phyloP scores from a whole-genome alignment of 139 green algal genomes.

The Chlamydomonas applanata region DNA sequence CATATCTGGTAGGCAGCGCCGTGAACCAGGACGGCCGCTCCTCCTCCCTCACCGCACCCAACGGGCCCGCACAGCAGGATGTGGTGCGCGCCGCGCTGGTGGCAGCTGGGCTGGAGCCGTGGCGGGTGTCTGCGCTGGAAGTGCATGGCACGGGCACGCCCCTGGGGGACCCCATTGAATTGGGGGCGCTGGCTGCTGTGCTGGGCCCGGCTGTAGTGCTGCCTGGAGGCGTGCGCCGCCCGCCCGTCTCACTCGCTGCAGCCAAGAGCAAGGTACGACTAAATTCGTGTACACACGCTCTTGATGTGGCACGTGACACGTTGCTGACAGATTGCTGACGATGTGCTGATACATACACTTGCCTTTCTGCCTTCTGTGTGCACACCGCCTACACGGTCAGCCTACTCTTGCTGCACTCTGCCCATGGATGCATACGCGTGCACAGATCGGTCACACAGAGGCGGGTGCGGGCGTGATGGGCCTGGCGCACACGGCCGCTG shows the following conservation, averaged over 20 bases:
- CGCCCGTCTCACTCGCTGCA: no score
- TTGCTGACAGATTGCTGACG: no score
- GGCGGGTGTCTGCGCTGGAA: neutral
- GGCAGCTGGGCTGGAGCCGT: constrained; percentile 9
- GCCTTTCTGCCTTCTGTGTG: no score
- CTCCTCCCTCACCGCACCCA: constrained; percentile 84
- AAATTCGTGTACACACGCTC: no score
- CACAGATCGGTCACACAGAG: constrained; percentile 82
- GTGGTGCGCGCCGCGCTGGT: constrained; percentile 54
- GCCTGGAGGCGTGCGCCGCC: no score
- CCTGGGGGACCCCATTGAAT: constrained; percentile 76
- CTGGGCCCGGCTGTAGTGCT: neutral
- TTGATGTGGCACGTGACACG: no score
- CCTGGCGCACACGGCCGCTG: constrained; percentile 48
- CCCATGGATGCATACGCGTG: constrained; percentile 51
- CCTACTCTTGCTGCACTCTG: constrained; percentile 7
- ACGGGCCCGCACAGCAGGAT: constrained; percentile 81
- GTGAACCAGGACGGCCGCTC: constrained; percentile 92
- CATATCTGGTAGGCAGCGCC: constrained; percentile 53
- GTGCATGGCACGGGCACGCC: constrained; percentile 65
- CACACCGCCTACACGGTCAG: no score
- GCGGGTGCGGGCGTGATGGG: constrained; percentile 73
- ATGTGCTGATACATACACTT: no score
- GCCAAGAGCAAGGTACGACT: no score
- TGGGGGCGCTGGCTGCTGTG: constrained; percentile 49